Base-by-base conservation (phyloP, 1,284 basidiomycete species). In the Bjerkandera adusta region DNA sequence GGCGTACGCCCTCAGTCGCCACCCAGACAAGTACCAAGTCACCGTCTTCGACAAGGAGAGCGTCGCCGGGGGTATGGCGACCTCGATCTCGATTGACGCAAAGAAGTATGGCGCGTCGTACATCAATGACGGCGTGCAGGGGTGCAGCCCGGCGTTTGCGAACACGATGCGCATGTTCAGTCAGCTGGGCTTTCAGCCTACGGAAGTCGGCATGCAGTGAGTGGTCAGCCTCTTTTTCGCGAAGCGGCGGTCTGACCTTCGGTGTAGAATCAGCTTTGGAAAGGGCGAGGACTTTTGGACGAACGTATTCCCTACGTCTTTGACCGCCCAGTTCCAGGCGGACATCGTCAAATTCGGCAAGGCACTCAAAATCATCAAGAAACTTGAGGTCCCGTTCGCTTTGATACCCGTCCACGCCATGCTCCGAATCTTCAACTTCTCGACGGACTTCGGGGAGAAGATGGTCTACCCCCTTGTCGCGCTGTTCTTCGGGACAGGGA, bases 261-360 rank as follows among this genome's bases (percentile, higher is more conserved):
- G 10, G 15, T 16, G 11, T 43, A 65, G 62, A 59, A 79, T 83
- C 18, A 79, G 76, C 42, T 84, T 85, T 58, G 80, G 81, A 33
- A 77, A 78, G 50, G 79, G 73, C 45, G 71, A 65, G n/a, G 65
- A 72, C 43, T 85, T 85, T 58, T 86, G 81, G 82, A 75, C 76
- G 45, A 84, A 85, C 57, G 71, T 82, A 44, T 85, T 81, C 60
- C 81, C 82, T 4, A 78, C 78, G 35, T 57, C 71, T 33, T 68
- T 83, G 16, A 69, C 72, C 16, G 67, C 78, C 36, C 70, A 73
- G 52, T 68, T 77, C 68, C 57, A 64, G 51, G 47, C 57, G 18
- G 79, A 84, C 49, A 84, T 84, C 58, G 73, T 70, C 59, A 77
- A 77, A 43, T 84, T 85, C 60, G 74, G 76, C 11, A 68, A 67